A percentile compares a stretch with the other conserved stretches of the same genome.
These are phyloP conservation scores for Fomitopsis pulvina DNA, from an alignment of 768 basidiomycete genomes.

Conservation along the genomic window DNA sequence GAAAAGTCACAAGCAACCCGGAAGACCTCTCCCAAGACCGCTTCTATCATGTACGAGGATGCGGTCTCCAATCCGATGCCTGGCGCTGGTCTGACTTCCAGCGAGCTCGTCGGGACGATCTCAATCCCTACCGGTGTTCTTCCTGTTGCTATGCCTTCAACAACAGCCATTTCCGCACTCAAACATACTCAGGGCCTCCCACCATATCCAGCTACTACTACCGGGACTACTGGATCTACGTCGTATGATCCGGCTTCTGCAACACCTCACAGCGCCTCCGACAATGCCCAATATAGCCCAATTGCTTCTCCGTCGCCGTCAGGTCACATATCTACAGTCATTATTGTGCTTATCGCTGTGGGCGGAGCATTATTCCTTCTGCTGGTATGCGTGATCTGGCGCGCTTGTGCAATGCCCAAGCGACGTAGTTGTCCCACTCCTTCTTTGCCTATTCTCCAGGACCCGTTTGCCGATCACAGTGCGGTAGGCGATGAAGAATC, in stretches of 20 bases:
- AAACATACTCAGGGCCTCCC: slow-evolving; percentile 13
- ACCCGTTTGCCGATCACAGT: slow-evolving; percentile 42
- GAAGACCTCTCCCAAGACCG: slow-evolving; percentile 7
- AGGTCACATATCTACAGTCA: slow-evolving; percentile 38
- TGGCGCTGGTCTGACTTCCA: slow-evolving; percentile 28
- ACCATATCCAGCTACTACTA: slow-evolving; percentile 14
- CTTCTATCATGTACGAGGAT: slow-evolving; percentile 21
- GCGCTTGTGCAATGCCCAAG: slow-evolving; percentile 41
- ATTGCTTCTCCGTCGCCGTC: neutral
- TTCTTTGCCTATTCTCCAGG: slow-evolving; percentile 67
- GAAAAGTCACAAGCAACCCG: neutral
- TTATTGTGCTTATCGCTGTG: slow-evolving; percentile 48
- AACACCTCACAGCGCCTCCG: slow-evolving; percentile 1
- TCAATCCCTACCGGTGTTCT: slow-evolving; percentile 20
- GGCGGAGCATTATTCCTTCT: slow-evolving; percentile 44
- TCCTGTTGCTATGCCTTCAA: slow-evolving; percentile 13
- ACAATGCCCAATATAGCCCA: slow-evolving; percentile 4
- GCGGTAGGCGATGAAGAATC: slow-evolving; percentile 48
- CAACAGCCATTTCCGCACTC: slow-evolving; percentile 5
- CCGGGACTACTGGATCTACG: slow-evolving; percentile 3
- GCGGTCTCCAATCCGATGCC: slow-evolving; percentile 46
- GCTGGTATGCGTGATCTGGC: slow-evolving; percentile 41
- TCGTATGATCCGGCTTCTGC: neutral
- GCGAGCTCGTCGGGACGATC: neutral
- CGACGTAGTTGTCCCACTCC: slow-evolving; percentile 56